Base-by-base conservation (phyloP, 345 rosid genomes). In the Geranium brycei region DNA sequence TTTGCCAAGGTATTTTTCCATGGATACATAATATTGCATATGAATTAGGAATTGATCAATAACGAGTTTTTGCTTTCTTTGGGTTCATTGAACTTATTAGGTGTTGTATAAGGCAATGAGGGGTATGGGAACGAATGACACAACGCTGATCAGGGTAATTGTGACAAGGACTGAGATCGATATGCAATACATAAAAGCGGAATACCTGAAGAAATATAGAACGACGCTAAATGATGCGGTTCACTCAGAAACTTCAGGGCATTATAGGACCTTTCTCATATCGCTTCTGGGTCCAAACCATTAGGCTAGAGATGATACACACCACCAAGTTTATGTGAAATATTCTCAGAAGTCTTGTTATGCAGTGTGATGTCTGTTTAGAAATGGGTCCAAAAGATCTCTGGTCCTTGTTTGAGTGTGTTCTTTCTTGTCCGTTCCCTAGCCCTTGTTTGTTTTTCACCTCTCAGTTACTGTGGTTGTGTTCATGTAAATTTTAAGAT, bases 151-250 rank as follows among this genome's bases (percentile, higher is more conserved):
- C 63, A 80, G 90, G 68, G 77, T 87, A 59, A 80, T 83, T 3
- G 88, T 85, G 64, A 81, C 88, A 2, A 79, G 90, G 75, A 74
- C 90, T 58, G 88, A 85, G 82, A 74, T 87, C 1, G 93, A 87
- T 77, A 81, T 85, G 88, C 88, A 85, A 31, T 78, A 84, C 56
- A 80, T 85, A 66, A 84, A 84, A 67, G 83, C 70, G 0, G 90
- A 87, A 66, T 85, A 87, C 76, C 51, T 31, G 62, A 87, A 70
- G 76, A 85, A 78, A 75, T 81, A 85, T 76, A 75, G 62, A 19
- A 85, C 75, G 77, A 64, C 85, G n/a, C 67, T 87, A 73, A 77
- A 77, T 14, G 83, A 82, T 31, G 88, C 83, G 0, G 85, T 85
- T 68, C 79, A 80, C 63, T 78, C 90, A 1, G 90, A 85, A 65